Percentiles rank a stretch among this genome's conserved stretches.
Evolutionary conservation across 208 protist genomes (phyloP).

Genomic region (Trypanosoma brucei): DNA sequence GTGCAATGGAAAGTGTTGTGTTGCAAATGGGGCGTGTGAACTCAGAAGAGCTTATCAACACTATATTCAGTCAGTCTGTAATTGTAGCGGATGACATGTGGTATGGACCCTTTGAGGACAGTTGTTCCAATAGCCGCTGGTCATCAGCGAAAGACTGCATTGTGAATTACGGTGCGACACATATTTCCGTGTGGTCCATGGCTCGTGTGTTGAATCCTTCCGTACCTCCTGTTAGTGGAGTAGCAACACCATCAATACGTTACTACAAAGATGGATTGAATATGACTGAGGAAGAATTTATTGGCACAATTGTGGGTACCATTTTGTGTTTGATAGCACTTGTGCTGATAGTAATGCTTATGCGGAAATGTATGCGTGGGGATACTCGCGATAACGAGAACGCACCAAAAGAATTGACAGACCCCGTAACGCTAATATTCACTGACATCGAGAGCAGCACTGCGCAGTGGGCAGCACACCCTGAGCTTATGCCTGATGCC

Average conservation of each 20-base stretch:
- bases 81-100: constrained; percentile 23
- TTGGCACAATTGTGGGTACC: not conserved
- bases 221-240: constrained; percentile 3
- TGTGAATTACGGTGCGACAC: constrained; percentile 47
- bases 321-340: not conserved
- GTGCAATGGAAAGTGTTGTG: constrained; percentile 13
- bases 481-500: constrained; percentile 49
- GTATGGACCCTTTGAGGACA: constrained; percentile 26
- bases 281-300: not conserved
- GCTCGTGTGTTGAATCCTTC: constrained; percentile 26
- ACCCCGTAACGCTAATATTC: constrained; percentile 1
- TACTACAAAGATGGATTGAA: not conserved
- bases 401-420: constrained; percentile 1
- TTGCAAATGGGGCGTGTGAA: constrained; percentile 17
- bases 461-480: constrained; percentile 55
- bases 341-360: not conserved
- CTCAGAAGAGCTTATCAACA: constrained; percentile 13
- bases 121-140: not conserved
- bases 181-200: constrained; percentile 29
- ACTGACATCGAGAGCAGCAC: constrained; percentile 15
- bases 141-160: not conserved
- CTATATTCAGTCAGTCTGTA: constrained; percentile 19
- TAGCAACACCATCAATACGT: constrained; percentile 34
- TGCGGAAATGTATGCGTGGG: constrained; percentile 8
- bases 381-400: not conserved